phyloP scores from a whole-genome alignment of 2,329 filamentous ascomycete genomes.

The Diaporthe humulicola region DNA sequence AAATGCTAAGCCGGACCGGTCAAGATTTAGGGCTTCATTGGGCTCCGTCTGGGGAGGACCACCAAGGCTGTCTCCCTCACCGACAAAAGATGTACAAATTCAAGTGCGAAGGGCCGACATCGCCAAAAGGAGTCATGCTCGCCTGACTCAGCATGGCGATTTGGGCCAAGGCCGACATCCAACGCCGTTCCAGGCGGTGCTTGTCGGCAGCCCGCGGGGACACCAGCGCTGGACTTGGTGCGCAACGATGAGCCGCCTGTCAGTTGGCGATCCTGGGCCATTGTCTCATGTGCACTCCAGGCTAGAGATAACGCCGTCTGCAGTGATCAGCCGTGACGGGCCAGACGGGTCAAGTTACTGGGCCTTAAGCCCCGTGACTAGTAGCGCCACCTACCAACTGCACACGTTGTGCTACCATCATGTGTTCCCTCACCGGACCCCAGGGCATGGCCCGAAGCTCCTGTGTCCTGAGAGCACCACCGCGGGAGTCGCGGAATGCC shows the following conservation, averaged over 20 bases:
- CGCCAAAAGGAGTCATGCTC: conserved; percentile 19
- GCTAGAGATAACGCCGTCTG: conserved; percentile 13
- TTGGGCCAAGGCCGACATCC: conserved; percentile 11
- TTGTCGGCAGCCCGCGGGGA: conserved; percentile 13
- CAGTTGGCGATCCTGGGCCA: conserved; percentile 14
- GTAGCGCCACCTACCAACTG: conserved; percentile 9
- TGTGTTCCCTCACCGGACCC: conserved; percentile 17
- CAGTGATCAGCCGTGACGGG: conserved; percentile 15
- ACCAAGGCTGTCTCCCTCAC: conserved; percentile 6
- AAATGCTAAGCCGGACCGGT: conserved; percentile 25
- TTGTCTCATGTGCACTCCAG: not conserved
- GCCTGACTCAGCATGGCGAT: conserved; percentile 28
- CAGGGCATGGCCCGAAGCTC: not conserved
- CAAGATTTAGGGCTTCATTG: conserved; percentile 19
- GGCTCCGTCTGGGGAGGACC: conserved; percentile 7
- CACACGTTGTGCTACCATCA: conserved; percentile 16
- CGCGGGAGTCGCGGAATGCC: conserved; percentile 9
- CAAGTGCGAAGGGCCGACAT: conserved; percentile 15
- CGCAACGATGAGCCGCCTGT: conserved; percentile 18
- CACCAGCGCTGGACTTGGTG: conserved; percentile 1
- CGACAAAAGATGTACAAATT: conserved; percentile 19
- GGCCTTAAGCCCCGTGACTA: conserved; percentile 14
- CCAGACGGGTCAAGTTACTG: conserved; percentile 7
- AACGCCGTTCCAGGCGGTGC: not conserved
- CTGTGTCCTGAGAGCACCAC: not conserved